Evolutionary conservation across 1,284 basidiomycete species (phyloP).

Genomic region (Moesziomyces globuligerus): DNA sequence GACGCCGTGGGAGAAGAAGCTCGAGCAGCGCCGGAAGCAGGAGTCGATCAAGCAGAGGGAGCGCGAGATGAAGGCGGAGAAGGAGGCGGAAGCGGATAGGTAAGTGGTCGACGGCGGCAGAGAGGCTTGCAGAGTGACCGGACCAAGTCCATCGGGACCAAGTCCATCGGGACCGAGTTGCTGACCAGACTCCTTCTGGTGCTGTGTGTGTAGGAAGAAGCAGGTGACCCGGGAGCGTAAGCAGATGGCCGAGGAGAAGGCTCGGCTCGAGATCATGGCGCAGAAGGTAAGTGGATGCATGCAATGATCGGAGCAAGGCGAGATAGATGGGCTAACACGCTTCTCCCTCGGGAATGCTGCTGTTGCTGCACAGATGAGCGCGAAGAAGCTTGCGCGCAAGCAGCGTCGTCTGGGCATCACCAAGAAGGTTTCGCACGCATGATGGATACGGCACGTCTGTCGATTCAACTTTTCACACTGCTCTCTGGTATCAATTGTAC

Average conservation of each 20-base stretch:
- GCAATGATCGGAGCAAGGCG: neutral
- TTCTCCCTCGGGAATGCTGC: neutral
- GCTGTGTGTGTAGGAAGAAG: conserved; percentile 29
- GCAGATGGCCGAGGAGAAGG: conserved; percentile 55
- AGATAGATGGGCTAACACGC: neutral
- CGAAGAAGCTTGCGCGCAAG: conserved; percentile 50
- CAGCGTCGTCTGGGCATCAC: conserved; percentile 52
- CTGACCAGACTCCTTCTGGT: neutral
- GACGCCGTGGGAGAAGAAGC: conserved; percentile 54
- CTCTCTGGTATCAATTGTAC: conserved; percentile 12
- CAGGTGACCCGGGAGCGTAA: conserved; percentile 45
- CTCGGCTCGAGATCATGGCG: conserved; percentile 52
- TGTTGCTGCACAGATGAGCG: conserved; percentile 47
- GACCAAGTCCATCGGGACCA: no score
- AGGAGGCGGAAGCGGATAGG: conserved; percentile 40
- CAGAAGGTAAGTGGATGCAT: conserved; percentile 38
- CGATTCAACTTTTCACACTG: neutral
- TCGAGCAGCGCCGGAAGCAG: conserved; percentile 46
- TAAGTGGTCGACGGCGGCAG: conserved; percentile 4
- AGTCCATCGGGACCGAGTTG: no score
- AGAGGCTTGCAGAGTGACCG: neutral
- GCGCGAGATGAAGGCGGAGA: conserved; percentile 51
- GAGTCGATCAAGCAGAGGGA: conserved; percentile 53
- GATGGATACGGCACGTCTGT: neutral
- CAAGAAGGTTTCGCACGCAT: conserved; percentile 54